Evolutionary conservation across 169 alveolate genomes (phyloP).

Genomic region (Ichthyophthirius multifiliis): DNA sequence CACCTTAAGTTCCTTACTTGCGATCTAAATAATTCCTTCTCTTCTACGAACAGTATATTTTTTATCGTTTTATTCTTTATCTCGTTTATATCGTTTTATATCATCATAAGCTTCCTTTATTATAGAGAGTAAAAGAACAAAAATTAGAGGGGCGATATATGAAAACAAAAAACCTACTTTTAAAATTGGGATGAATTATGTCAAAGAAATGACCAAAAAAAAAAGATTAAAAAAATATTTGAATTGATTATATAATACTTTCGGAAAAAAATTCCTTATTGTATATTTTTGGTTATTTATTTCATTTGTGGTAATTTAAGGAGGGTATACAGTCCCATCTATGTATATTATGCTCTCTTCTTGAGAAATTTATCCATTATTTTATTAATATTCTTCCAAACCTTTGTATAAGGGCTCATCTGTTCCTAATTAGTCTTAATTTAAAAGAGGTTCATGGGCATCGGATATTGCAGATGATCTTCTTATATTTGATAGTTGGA

Average conservation of each 20-base stretch:
- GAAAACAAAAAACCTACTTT: constrained; percentile 95
- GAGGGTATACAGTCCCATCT: constrained; percentile 20
- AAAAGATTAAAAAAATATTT: constrained; percentile 90
- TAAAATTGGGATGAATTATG: constrained; percentile 90
- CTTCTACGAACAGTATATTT: constrained; percentile 31
- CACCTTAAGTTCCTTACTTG: constrained; percentile 77
- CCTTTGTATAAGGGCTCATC: too few relatives aligned
- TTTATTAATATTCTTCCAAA: too few relatives aligned
- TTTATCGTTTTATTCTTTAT: constrained; percentile 56
- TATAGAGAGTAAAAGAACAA: constrained; percentile 90
- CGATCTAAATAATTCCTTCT: constrained; percentile 72
- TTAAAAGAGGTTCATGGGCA: too few relatives aligned
- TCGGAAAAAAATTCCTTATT: constrained; percentile 67
- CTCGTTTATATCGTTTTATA: constrained; percentile 65
- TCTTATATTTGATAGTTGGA: too few relatives aligned
- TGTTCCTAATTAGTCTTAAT: too few relatives aligned
- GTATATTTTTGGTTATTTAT: constrained; percentile 77
- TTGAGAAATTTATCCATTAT: too few relatives aligned
- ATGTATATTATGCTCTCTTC: constrained; percentile 16
- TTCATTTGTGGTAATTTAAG: constrained; percentile 43
- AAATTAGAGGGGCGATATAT: constrained; percentile 94
- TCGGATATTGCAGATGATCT: too few relatives aligned
- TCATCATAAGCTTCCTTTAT: constrained; percentile 96
- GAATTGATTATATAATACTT: constrained; percentile 77
- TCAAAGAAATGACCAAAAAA: constrained; percentile 90